Conservation (phyloP, 1,139 yeast species). For the Nematodospora anomalae region DNA sequence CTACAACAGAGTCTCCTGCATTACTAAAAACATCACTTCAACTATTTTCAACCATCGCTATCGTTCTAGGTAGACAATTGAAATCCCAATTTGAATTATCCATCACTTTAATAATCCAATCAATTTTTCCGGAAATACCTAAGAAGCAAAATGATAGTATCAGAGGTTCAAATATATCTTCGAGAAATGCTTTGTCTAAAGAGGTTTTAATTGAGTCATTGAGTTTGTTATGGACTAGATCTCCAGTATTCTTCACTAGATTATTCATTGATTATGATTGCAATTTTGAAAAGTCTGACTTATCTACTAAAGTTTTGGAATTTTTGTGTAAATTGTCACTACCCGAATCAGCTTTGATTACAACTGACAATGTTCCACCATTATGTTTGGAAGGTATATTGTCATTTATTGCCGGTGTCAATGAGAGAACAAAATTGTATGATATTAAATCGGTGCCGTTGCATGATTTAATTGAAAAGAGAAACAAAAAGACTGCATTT, state of each 20-base stretch:
- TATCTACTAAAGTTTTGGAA: conserved; percentile 68
- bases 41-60: conserved; percentile 65
- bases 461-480: conserved; percentile 43
- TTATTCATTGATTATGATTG: conserved; percentile 87
- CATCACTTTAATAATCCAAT: conserved; percentile 55
- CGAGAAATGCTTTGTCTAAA: conserved; percentile 45
- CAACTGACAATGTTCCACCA: conserved; percentile 91
- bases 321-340: conserved; percentile 73
- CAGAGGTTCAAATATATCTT: conserved; percentile 29
- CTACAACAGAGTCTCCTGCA: conserved; percentile 65
- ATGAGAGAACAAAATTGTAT: conserved; percentile 48
- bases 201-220: conserved; percentile 84
- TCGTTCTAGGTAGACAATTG: conserved; percentile 57
- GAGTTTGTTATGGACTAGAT: conserved; percentile 80
- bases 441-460: conserved; percentile 21
- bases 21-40: conserved; percentile 76
- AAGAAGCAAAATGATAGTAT: conserved; percentile 22
- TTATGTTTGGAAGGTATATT: conserved; percentile 86
- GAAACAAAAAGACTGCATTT: conserved; percentile 67
- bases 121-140: conserved; percentile 44
- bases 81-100: conserved; percentile 71
- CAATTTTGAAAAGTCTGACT: conserved; percentile 82
- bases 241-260: conserved; percentile 74
- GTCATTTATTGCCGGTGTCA: conserved; percentile 66
- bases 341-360: conserved; percentile 73